These are phyloP conservation scores for Venturia pyrina DNA, from an alignment of 2,329 filamentous ascomycete genomes.

Conservation along the genomic window DNA sequence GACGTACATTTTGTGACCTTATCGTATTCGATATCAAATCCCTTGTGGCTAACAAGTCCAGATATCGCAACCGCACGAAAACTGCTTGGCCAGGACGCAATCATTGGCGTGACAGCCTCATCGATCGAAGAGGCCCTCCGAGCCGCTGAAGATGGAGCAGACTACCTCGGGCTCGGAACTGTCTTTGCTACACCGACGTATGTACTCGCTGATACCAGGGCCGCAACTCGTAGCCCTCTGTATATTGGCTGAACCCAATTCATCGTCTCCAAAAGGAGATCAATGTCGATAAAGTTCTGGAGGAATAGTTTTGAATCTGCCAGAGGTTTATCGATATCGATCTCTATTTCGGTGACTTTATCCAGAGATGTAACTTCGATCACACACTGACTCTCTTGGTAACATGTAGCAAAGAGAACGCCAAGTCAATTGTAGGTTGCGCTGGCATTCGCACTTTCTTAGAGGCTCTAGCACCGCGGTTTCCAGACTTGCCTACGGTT, in stretches of 20 bases:
- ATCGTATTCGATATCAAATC: no score
- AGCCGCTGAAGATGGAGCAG: slow-evolving; percentile 67
- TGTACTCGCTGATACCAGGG: slow-evolving; percentile 13
- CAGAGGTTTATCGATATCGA: no score
- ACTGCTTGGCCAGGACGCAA: slow-evolving; percentile 64
- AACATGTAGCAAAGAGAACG: slow-evolving; percentile 63
- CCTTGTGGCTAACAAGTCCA: slow-evolving; percentile 19
- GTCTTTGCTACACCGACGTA: slow-evolving; percentile 77
- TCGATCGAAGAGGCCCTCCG: slow-evolving; percentile 60
- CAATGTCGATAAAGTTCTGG: no score
- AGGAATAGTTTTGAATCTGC: no score
- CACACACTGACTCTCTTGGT: neutral
- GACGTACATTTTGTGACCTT: no score
- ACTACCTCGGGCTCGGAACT: slow-evolving; percentile 86
- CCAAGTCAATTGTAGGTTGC: slow-evolving; percentile 69
- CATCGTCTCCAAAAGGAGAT: no score
- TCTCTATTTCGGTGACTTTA: no score
- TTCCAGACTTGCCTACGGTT: slow-evolving; percentile 49
- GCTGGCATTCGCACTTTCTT: slow-evolving; percentile 61
- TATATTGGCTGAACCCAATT: no score
- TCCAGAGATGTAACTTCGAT: slow-evolving; percentile 6
- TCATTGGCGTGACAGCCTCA: slow-evolving; percentile 83
- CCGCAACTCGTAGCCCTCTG: no score
- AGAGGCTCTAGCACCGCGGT: slow-evolving; percentile 38
- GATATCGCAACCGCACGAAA: slow-evolving; percentile 55